These are phyloP conservation scores for Suhomyces terraborum DNA, from an alignment of 1,139 yeast species.

Conservation along the genomic window DNA sequence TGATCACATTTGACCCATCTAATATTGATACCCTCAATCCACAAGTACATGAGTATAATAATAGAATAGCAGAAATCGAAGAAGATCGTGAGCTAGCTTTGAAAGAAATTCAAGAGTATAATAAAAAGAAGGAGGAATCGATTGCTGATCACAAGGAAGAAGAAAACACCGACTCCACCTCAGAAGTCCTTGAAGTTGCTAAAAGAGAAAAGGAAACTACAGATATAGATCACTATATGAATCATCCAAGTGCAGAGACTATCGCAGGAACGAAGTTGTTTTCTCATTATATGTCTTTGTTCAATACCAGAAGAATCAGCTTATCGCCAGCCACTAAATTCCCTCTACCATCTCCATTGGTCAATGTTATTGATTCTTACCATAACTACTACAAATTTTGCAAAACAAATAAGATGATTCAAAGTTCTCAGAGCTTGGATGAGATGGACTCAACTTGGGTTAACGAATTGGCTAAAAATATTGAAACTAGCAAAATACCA, in stretches of 20 bases:
- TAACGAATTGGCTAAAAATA: slow-evolving; percentile 30
- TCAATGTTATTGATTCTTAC: slow-evolving; percentile 58
- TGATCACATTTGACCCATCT: slow-evolving; percentile 13
- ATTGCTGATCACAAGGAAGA: background rate
- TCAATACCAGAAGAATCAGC: slow-evolving; percentile 56
- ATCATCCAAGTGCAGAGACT: slow-evolving; percentile 4
- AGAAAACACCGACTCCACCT: background rate
- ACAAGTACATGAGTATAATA: slow-evolving; percentile 12
- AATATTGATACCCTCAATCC: slow-evolving; percentile 9
- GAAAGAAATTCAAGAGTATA: background rate
- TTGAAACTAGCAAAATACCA: slow-evolving; percentile 34
- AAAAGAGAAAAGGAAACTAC: background rate
- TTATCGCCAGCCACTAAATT: slow-evolving; percentile 76
- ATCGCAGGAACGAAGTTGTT: slow-evolving; percentile 7
- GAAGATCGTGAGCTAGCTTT: slow-evolving; percentile 1
- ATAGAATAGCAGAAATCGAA: slow-evolving; percentile 12
- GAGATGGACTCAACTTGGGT: slow-evolving; percentile 30
- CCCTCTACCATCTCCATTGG: slow-evolving; percentile 63
- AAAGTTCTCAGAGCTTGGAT: slow-evolving; percentile 17
- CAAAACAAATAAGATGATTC: slow-evolving; percentile 27
- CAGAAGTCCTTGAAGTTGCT: background rate
- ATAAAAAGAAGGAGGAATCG: background rate
- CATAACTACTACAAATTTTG: slow-evolving; percentile 39
- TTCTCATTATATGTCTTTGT: slow-evolving; percentile 51
- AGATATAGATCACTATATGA: background rate